These are phyloP conservation scores for Thelonectria olida DNA, from an alignment of 2,329 filamentous ascomycete species.

Conservation along the genomic window DNA sequence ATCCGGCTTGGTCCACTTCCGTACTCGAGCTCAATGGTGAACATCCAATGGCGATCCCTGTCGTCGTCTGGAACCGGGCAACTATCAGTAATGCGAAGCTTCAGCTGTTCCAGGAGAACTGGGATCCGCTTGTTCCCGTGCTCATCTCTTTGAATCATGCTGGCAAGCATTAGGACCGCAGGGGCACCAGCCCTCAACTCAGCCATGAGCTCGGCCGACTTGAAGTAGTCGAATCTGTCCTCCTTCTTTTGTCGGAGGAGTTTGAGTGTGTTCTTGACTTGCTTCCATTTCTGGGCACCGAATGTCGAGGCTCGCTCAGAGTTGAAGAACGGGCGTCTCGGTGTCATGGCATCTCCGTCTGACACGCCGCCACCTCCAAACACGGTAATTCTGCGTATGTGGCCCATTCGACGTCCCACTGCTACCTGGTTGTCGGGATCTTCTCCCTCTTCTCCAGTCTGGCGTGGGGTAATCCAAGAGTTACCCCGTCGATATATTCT, in stretches of 20 bases:
- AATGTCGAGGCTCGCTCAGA: conserved; percentile 77
- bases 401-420: conserved; percentile 64
- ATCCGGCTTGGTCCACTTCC: conserved; percentile 94
- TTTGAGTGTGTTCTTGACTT: conserved; percentile 90
- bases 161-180: conserved; percentile 91
- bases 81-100: conserved; percentile 86
- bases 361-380: conserved; percentile 72
- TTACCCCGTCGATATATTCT: conserved; percentile 64
- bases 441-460: conserved; percentile 59
- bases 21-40: conserved; percentile 94
- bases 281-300: conserved; percentile 86
- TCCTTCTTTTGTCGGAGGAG: conserved; percentile 82
- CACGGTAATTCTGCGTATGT: conserved; percentile 72
- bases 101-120: conserved; percentile 93
- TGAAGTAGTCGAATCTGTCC: conserved; percentile 90
- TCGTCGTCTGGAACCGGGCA: conserved; percentile 71
- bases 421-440: conserved; percentile 60
- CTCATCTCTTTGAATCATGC: conserved; percentile 97
- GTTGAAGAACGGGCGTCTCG: conserved; percentile 65
- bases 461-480: conserved; percentile 64
- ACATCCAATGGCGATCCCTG: conserved; percentile 79
- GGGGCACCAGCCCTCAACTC: conserved; percentile 92
- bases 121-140: conserved; percentile 95
- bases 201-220: conserved; percentile 95
- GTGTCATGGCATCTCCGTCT: conserved; percentile 68